Base-by-base conservation (phyloP, 2,329 filamentous ascomycete genomes). In the Colletotrichum tamarilloi region DNA sequence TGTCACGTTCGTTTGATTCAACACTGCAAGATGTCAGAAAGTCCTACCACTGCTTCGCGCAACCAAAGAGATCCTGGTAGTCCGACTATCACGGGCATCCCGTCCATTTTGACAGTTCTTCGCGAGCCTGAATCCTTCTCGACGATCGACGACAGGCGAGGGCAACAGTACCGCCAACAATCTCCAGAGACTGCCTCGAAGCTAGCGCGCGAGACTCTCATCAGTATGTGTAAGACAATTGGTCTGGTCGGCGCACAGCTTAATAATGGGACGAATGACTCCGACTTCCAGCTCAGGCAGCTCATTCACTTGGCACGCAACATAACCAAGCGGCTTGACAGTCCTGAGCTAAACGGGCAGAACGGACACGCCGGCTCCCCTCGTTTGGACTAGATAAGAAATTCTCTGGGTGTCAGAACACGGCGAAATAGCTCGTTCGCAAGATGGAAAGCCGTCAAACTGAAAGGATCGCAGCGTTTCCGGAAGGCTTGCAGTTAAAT, bases 301-400 rank as follows among this genome's bases (percentile, higher is more conserved):
- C 71, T 73, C 6, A 73, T 73, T 3, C 71, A 73, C n/a, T n/a
- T 73, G 14, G 71, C 71, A 11, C 71, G 71, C 14, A 73, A 73
- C 12, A 73, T 73, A 6, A 66, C 71, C 2, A 73, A 73, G 22
- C 46, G 71, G 38, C 22, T 73, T 56, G 71, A 73, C 22, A 71
- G 19, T 9, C 67, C 60, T 8, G 71, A 73, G 5, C 55, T 24
- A n/a, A 73, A 73, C 14, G 71, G 71, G 14, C 35, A 73, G 26
- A 73, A 73, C 19, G 71, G 67, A 16, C 24, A 73, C 9, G 22
- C 62, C 14, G 52, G 52, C 8, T 22, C 60, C 24, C 26, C 71
- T 5, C 46, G 71, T 3, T 32, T 32, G 26, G 71, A 73, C 1
- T 73, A 46, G 57, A 24, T 8, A 2, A 4, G 12, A 4, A 8